Conservation (phyloP, 2,329 filamentous ascomycete genomes). For the Cordyceps cicadae region DNA sequence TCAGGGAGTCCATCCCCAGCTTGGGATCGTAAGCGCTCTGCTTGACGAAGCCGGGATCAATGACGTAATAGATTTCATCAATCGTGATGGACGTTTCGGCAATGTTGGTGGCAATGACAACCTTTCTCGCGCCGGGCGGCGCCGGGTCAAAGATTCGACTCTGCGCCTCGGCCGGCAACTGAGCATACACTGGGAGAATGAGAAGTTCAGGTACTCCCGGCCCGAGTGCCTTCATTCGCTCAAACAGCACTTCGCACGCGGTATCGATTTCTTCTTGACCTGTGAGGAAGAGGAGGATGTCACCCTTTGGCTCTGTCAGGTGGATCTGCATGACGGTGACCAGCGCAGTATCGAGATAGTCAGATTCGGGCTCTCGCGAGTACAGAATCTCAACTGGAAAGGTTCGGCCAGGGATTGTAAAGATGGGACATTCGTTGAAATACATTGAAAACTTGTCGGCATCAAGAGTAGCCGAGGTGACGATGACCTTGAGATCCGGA, state of each 20-base stretch:
- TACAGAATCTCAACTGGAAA: slow-evolving; percentile 96
- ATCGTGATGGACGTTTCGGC: slow-evolving; percentile 98
- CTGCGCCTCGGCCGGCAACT: slow-evolving; percentile 87
- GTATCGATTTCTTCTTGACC: slow-evolving; percentile 98
- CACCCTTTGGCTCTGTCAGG: slow-evolving; percentile 80
- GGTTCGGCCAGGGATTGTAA: slow-evolving; percentile 90
- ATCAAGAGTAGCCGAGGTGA: slow-evolving; percentile 92
- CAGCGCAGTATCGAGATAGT: slow-evolving; percentile 90
- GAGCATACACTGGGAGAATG: slow-evolving; percentile 93
- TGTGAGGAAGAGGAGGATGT: slow-evolving; percentile 94
- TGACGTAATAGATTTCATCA: slow-evolving; percentile 93
- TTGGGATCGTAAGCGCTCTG: slow-evolving; percentile 96
- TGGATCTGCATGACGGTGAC: slow-evolving; percentile 98
- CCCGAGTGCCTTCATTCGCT: slow-evolving; percentile 92
- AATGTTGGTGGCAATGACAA: slow-evolving; percentile 97
- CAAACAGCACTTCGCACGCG: slow-evolving; percentile 81
- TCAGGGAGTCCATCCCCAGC: slow-evolving; percentile 91
- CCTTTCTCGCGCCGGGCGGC: slow-evolving; percentile 76
- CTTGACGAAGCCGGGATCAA: slow-evolving; percentile 96
- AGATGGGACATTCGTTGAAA: slow-evolving; percentile 92
- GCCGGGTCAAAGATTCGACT: slow-evolving; percentile 91
- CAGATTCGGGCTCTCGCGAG: slow-evolving; percentile 86
- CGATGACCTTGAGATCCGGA: slow-evolving; percentile 86
- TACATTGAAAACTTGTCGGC: slow-evolving; percentile 97
- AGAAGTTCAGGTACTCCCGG: slow-evolving; percentile 85